Evolutionary conservation across 208 protist genomes (phyloP), one percentile per base, ranked within the genome.

Genomic region (Crithidia sp.): DNA sequence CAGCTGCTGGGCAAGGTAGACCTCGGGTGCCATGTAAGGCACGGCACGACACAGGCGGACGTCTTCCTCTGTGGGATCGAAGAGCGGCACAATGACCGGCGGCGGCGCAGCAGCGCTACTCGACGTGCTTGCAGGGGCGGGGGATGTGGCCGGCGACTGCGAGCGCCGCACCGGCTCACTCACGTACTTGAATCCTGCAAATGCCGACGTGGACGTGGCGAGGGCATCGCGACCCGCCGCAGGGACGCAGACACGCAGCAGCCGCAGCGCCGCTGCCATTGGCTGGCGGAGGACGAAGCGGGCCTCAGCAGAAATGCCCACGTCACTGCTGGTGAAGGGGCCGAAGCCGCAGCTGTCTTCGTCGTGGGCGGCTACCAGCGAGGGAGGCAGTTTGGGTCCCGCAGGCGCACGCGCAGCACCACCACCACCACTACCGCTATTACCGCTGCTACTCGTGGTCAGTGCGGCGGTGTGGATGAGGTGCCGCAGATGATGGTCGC

Each of bases 11-110:
- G 58, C 7, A n/a, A 81, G 8, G 75, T 81, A 95, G 39, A 74
- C 70, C 76, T 95, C 76, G 8, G 91, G 91, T 14, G 91, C 85
- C 19, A 93, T 3, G 62, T 95, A 95, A 40, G 91, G 91, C 64
- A 84, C 86, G 2, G 76, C 73, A 39, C 61, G 70, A 2, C 58
- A 59, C 28, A 79, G 61, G 6, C 41, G 53, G 10, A 71, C 41
- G 57, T 90, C 84, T 13, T 85, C 77, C 10, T 58, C 39, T 5
- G 79, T 84, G 4, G 16, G 17, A 50, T 95, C 90, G 74, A 95
- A 92, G 28, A 94, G 83, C 39, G 74, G 74, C 44, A 77, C 71
- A 39, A 82, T 45, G 28, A 59, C 40, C 7, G 16, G 40, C 41
- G 8, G 45, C 19, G 39, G 14, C 4, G 54, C 49, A 36, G 62